These are phyloP conservation scores for Ophiostoma perfectum DNA, from an alignment of 2,329 filamentous ascomycete genomes.

Conservation along the genomic window DNA sequence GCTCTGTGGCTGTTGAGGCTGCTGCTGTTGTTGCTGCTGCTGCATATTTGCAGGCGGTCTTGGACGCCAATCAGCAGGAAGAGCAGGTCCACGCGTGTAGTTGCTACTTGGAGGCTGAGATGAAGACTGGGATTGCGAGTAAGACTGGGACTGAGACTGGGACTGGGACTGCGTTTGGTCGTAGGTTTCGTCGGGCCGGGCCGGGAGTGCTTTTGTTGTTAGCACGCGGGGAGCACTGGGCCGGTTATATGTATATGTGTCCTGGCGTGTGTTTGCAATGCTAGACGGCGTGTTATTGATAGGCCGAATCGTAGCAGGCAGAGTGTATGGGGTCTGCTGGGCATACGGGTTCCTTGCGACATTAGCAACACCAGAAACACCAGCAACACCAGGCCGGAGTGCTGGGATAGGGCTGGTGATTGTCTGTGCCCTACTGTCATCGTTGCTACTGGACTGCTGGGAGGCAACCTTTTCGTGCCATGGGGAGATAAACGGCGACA, in stretches of 20 bases:
- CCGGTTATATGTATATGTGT: neutral
- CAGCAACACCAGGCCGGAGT: too few species aligned
- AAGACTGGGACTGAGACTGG: neutral
- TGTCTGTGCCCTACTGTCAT: too few species aligned
- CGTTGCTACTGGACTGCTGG: neutral
- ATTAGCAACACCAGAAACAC: too few species aligned
- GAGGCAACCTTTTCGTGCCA: slow-evolving; percentile 16
- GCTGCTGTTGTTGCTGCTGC: neutral
- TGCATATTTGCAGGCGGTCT: neutral
- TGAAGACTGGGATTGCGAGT: neutral
- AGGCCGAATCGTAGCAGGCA: neutral
- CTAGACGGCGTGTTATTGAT: neutral
- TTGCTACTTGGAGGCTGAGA: slow-evolving; percentile 20
- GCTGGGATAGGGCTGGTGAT: too few species aligned
- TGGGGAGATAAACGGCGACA: neutral
- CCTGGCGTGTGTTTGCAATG: neutral
- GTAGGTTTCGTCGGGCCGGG: neutral
- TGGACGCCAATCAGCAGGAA: slow-evolving; percentile 1
- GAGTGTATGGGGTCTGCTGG: neutral
- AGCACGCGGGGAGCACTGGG: neutral
- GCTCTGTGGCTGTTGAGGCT: neutral
- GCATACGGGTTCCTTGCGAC: neutral
- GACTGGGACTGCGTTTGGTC: neutral
- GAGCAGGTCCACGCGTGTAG: neutral
- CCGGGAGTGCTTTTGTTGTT: neutral